Percentiles rank a stretch among this genome's conserved stretches.
phyloP scores from a whole-genome alignment of 164 flowering plant genomes.

The Magnolia sinica region DNA sequence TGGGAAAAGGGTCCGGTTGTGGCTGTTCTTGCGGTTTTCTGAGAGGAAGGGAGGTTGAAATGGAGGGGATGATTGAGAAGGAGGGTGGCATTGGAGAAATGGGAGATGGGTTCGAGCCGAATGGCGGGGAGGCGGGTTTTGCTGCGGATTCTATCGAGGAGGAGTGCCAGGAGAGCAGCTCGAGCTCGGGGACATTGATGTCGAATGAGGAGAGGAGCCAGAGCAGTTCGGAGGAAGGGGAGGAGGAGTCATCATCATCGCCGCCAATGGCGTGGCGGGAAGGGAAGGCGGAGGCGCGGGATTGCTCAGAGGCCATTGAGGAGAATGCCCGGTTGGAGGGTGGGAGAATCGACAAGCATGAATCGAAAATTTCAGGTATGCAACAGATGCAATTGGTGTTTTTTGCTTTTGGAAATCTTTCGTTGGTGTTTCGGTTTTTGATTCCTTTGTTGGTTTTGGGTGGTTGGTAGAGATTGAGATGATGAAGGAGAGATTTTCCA shows the following conservation, averaged over 20 bases:
- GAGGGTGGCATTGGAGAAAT: slow-evolving; percentile 10
- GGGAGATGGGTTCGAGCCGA: slow-evolving; percentile 18
- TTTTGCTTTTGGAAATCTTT: background rate
- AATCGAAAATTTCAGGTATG: slow-evolving; percentile 44
- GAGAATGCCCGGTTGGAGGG: slow-evolving; percentile 29
- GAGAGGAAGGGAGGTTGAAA: slow-evolving; percentile 9
- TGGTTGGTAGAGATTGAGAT: slow-evolving; percentile 56
- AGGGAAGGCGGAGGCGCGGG: slow-evolving; percentile 21
- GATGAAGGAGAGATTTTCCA: slow-evolving; percentile 95
- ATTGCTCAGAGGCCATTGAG: slow-evolving; percentile 22
- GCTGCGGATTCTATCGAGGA: slow-evolving; percentile 22
- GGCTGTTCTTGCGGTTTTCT: background rate
- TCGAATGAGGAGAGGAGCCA: slow-evolving; percentile 53
- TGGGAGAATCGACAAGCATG: slow-evolving; percentile 42
- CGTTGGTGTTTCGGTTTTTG: background rate
- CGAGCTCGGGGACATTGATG: slow-evolving; percentile 43
- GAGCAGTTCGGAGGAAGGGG: slow-evolving; percentile 41
- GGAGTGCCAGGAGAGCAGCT: slow-evolving; percentile 11
- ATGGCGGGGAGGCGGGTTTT: slow-evolving; percentile 16
- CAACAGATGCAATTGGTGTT: background rate
- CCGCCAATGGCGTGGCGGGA: slow-evolving; percentile 39
- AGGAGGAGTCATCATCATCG: slow-evolving; percentile 24
- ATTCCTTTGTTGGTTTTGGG: background rate
- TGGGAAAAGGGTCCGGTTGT: background rate
- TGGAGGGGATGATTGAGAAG: slow-evolving; percentile 39